phyloP scores from a whole-genome alignment of 1,139 yeast species.

The Nadsonia starkeyi-henricii region DNA sequence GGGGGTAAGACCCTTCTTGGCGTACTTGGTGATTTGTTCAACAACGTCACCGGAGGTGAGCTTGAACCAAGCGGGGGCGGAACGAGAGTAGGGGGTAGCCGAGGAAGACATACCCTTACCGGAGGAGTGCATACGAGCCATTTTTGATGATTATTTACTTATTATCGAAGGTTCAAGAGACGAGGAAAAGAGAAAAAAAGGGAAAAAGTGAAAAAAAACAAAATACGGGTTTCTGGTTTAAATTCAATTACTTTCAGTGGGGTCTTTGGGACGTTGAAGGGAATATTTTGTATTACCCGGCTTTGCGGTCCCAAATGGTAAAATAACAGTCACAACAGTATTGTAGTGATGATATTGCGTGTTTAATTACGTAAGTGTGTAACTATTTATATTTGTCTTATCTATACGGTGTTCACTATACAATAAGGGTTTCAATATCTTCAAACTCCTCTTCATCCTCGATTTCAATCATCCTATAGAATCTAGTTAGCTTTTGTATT shows the following conservation, averaged over 20 bases:
- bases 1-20: slow-evolving; percentile 99
- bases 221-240: too few relatives aligned
- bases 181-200: background rate
- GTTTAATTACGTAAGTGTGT: too few relatives aligned
- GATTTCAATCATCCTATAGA: slow-evolving; percentile 18
- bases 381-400: too few relatives aligned
- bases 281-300: background rate
- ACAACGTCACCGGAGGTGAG: slow-evolving; percentile 88
- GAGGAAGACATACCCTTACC: slow-evolving; percentile 99
- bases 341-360: background rate
- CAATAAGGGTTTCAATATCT: slow-evolving; percentile 14
- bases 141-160: slow-evolving; percentile 21
- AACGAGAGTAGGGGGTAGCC: slow-evolving; percentile 98
- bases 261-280: too few relatives aligned
- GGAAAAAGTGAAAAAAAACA: background rate
- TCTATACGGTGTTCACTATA: background rate
- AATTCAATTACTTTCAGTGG: too few relatives aligned
- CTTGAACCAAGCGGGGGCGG: slow-evolving; percentile 99
- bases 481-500: background rate
- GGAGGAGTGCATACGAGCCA: slow-evolving; percentile 52
- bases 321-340: background rate
- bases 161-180: background rate
- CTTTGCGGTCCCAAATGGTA: background rate
- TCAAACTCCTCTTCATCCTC: slow-evolving; percentile 21
- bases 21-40: slow-evolving; percentile 98